Percentiles rank a stretch among this genome's conserved stretches.
phyloP scores from a whole-genome alignment of 2,329 filamentous ascomycete species.

The Aspergillus viridinutans region DNA sequence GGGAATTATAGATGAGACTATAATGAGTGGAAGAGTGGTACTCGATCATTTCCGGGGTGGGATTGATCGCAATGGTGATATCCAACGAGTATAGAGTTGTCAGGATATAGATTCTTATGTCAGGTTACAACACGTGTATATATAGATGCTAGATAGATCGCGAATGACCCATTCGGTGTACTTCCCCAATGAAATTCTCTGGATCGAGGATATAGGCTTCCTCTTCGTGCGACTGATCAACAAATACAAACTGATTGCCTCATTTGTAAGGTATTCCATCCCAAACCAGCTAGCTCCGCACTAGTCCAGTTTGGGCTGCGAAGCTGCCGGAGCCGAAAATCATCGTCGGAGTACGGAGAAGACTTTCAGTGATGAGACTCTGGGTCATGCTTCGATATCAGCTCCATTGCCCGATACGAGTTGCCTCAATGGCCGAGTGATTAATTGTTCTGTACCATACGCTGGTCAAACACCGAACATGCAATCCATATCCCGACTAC shows the following conservation, averaged over 20 bases:
- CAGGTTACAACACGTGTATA: not conserved
- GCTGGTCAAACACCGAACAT: slow-evolving; percentile 23
- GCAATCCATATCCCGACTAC: slow-evolving; percentile 25
- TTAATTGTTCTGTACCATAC: slow-evolving; percentile 6
- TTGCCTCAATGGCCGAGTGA: not conserved
- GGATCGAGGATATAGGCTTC: not conserved
- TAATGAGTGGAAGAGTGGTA: slow-evolving; percentile 82
- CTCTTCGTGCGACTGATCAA: not conserved
- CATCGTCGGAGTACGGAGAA: not conserved
- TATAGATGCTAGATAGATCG: not conserved
- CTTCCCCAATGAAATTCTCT: not conserved
- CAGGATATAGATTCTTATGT: not conserved
- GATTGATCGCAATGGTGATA: slow-evolving; percentile 68
- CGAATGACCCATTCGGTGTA: not conserved
- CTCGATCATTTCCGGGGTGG: slow-evolving; percentile 78
- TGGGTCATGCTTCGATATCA: not conserved
- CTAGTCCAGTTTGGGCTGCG: slow-evolving; percentile 21
- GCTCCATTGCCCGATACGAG: not conserved
- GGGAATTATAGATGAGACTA: slow-evolving; percentile 80
- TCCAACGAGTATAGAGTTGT: slow-evolving; percentile 56
- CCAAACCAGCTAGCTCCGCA: slow-evolving; percentile 1
- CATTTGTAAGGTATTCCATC: not conserved
- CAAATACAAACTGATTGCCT: not conserved
- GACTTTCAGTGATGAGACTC: not conserved
- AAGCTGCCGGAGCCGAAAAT: slow-evolving; percentile 1